A percentile compares a stretch with the other conserved stretches of the same genome.
phyloP scores from a whole-genome alignment of 495 filamentous ascomycete species.

The Hamigera avellanea region DNA sequence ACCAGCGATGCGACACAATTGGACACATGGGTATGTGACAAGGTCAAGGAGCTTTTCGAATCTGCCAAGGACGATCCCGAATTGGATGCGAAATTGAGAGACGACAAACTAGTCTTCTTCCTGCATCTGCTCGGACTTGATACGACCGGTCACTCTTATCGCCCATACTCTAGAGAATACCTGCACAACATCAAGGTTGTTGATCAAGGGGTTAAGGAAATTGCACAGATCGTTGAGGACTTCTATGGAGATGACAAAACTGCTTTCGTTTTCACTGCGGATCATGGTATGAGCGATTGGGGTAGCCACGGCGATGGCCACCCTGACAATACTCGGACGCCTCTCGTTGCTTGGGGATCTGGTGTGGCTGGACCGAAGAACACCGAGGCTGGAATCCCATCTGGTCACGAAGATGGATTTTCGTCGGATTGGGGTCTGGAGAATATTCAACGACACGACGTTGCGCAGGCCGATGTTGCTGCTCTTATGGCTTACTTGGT shows the following conservation, averaged over 20 bases:
- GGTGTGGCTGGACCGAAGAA: conserved; percentile 69
- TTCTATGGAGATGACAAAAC: conserved; percentile 92
- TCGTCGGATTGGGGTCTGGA: conserved; percentile 81
- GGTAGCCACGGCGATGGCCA: conserved; percentile 96
- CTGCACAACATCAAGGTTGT: conserved; percentile 90
- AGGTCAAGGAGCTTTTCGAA: conserved; percentile 74
- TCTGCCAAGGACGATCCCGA: conserved; percentile 66
- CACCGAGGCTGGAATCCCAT: conserved; percentile 37
- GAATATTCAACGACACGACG: conserved; percentile 74
- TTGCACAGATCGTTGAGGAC: conserved; percentile 68
- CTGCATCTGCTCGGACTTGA: conserved; percentile 93
- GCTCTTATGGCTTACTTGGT: conserved; percentile 94
- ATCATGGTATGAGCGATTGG: conserved; percentile 99
- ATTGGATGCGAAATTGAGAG: conserved; percentile 57
- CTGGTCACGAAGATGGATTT: conserved; percentile 86
- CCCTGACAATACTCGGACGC: conserved; percentile 93
- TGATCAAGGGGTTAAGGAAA: conserved; percentile 75
- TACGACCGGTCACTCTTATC: conserved; percentile 76
- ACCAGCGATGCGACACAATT: conserved; percentile 67
- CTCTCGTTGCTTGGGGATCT: conserved; percentile 88
- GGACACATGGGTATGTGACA: conserved; percentile 94
- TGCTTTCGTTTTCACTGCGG: conserved; percentile 92
- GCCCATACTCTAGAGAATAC: conserved; percentile 94
- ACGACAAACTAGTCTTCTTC: conserved; percentile 92
- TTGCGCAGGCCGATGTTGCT: conserved; percentile 89